phyloP scores from a whole-genome alignment of 106 monocot species.

The Xerophyta viscosa region DNA sequence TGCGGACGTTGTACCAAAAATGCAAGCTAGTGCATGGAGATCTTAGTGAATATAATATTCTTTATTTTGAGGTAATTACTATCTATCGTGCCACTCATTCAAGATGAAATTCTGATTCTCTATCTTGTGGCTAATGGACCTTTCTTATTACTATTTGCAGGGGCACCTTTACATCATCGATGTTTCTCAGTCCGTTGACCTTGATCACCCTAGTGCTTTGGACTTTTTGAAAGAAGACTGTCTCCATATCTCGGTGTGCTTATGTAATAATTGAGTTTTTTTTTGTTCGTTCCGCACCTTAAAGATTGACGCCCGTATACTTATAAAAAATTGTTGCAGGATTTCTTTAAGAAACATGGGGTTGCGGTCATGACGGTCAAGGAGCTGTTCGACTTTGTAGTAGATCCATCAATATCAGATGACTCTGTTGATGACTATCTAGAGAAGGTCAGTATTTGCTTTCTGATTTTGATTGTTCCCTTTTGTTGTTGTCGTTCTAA shows the following conservation, averaged over 20 bases:
- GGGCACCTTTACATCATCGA: conserved; percentile 95
- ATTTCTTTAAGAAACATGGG: conserved; percentile 92
- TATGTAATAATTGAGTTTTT: conserved; percentile 4
- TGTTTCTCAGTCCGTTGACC: conserved; percentile 94
- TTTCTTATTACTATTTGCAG: conserved; percentile 24
- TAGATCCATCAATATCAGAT: conserved; percentile 65
- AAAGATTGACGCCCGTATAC: not conserved
- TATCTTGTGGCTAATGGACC: not conserved
- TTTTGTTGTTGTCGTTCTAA: no score
- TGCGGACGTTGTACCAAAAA: conserved; percentile 85
- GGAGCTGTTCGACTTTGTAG: conserved; percentile 87
- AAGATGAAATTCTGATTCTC: no score
- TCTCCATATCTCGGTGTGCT: conserved; percentile 78
- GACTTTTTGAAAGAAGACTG: conserved; percentile 91
- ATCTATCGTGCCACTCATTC: no score
- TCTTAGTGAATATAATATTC: conserved; percentile 97
- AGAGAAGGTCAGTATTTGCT: conserved; percentile 47
- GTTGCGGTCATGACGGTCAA: conserved; percentile 84
- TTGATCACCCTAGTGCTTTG: conserved; percentile 89
- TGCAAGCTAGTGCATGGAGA: conserved; percentile 98
- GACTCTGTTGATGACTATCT: conserved; percentile 81
- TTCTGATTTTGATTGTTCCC: no score
- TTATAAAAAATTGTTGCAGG: conserved; percentile 26
- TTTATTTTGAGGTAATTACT: conserved; percentile 81
- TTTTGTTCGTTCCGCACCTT: no score